Base-by-base conservation (phyloP, 129 eudicot genomes). In the Apium graveolens region DNA sequence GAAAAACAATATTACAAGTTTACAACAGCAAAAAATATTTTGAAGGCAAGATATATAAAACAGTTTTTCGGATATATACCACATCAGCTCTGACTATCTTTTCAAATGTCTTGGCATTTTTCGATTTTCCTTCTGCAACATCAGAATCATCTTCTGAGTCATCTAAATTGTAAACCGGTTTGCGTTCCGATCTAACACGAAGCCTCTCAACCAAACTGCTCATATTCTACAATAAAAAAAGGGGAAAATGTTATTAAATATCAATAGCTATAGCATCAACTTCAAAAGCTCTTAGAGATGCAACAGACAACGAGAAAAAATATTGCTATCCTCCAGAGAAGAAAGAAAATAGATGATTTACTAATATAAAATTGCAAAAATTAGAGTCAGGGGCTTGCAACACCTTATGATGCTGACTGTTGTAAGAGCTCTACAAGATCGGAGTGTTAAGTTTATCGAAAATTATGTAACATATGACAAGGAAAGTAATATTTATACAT, bases 191-290 rank as follows among this genome's bases (percentile, higher is more conserved):
- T 82, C 99, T 90, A 75, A 81, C 93, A 78, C 97, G 99, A 63
- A 96, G 96, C 86, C 99, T 89, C 91, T 96, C 99, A 57, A 84
- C 99, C 84, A 92, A 90, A 82, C 99, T 96, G 75, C 93, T 83
- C 99, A 96, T 96, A 78, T 72, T 83, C 93, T 92, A 84, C 83
- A 81, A 80, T 65, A 81, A 69, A 32, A 55, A 10, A 31, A 65
- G 20, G 13, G 39, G 70, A 65, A 65, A 31, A 65, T 14, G 9
- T 65, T 65, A 65, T 31, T 31, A 3, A 63, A 26, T 65, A 12
- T n/a, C n/a, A n/a, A n/a, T n/a, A n/a, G 37, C 70, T 14, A 27
- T 12, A 63, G 20, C 70, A 65, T 65, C 12, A 26, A 60, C 38
- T 65, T 29, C 2, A 65, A 14, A 24, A 65, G 21, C 38, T 65